Conservation (phyloP, 2,329 filamentous ascomycete species). For the Botrytis porri region DNA sequence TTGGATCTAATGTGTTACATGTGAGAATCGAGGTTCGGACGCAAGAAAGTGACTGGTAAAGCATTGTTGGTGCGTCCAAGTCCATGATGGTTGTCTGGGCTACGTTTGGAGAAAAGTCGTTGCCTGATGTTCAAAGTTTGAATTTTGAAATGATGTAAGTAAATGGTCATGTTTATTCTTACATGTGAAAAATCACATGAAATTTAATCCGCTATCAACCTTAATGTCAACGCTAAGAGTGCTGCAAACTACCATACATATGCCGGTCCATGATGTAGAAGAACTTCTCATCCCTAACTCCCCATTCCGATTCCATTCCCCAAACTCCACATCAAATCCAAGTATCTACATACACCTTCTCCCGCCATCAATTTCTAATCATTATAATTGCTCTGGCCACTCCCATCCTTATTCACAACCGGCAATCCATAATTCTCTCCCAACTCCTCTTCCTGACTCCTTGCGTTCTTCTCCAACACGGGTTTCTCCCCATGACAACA, state of each 20-base stretch:
- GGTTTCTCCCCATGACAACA: slow-evolving; percentile 38
- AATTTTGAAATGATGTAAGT: background rate
- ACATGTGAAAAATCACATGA: background rate
- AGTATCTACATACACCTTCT: background rate
- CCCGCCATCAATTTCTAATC: slow-evolving; percentile 39
- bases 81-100: background rate
- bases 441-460: slow-evolving; percentile 53
- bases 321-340: background rate
- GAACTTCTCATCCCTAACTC: background rate
- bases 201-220: background rate
- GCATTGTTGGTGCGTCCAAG: background rate
- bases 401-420: slow-evolving; percentile 54
- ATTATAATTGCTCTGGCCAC: slow-evolving; percentile 55
- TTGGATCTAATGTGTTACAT: background rate
- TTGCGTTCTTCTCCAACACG: slow-evolving; percentile 38
- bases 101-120: background rate
- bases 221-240: background rate
- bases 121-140: background rate
- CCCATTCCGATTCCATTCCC: background rate
- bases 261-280: background rate
- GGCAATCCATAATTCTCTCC: slow-evolving; percentile 47
- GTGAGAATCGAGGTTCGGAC: background rate
- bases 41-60: background rate
- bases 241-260: background rate
- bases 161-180: background rate